phyloP scores from a whole-genome alignment of 495 filamentous ascomycete species.

The Podospora pseudoanserina region DNA sequence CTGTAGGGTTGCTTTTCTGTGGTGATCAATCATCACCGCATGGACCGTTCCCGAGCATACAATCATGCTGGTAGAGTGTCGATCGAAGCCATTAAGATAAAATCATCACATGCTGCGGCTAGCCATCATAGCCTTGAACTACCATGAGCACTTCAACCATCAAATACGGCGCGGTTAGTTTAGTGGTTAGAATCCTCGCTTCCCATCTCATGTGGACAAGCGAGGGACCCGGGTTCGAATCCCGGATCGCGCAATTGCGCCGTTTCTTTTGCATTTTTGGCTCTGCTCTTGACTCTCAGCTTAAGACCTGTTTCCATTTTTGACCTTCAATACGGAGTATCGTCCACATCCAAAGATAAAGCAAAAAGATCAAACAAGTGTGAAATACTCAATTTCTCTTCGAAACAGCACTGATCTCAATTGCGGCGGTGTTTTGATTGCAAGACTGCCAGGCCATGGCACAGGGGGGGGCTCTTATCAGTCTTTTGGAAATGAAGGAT shows the following conservation, averaged over 20 bases:
- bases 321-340: neutral
- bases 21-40: neutral
- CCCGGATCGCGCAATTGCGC: slow-evolving; percentile 6
- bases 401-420: neutral
- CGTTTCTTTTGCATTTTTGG: slow-evolving; percentile 1
- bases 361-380: neutral
- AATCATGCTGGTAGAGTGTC: neutral
- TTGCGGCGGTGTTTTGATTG: neutral
- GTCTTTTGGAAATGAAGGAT: neutral
- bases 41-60: neutral
- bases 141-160: neutral
- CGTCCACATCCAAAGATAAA: neutral
- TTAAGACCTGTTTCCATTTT: neutral
- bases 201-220: slow-evolving; percentile 2
- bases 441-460: neutral
- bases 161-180: neutral
- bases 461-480: neutral
- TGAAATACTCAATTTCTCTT: neutral
- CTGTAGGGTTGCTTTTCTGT: neutral
- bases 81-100: neutral
- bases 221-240: slow-evolving; percentile 6
- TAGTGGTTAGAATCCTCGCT: slow-evolving; percentile 8
- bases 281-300: neutral
- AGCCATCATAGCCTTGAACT: neutral
- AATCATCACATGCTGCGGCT: too few relatives aligned